Evolutionary conservation across 2,329 filamentous ascomycete species (phyloP).

Genomic region (Curvularia sp.): DNA sequence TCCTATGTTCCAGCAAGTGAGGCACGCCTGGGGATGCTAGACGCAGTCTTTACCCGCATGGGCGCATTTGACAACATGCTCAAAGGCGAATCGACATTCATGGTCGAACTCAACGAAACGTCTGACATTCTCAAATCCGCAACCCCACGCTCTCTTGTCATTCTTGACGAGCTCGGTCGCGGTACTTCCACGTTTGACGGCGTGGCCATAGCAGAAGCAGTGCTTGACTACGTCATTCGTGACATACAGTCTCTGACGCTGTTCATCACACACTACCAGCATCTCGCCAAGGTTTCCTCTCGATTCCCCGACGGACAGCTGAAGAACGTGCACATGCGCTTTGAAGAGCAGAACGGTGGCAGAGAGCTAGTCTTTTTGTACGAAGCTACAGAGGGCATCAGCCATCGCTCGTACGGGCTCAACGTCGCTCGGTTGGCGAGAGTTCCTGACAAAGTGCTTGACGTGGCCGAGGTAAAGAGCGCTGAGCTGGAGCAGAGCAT

Average conservation of each 20-base stretch:
- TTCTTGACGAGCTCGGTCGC: constrained; percentile 92
- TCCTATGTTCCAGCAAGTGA: constrained; percentile 86
- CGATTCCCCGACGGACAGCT: constrained; percentile 71
- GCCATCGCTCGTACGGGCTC: constrained; percentile 90
- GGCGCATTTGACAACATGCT: constrained; percentile 97
- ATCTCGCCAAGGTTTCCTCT: constrained; percentile 74
- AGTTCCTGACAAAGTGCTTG: constrained; percentile 77
- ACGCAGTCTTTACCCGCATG: constrained; percentile 94
- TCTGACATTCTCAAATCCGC: constrained; percentile 89
- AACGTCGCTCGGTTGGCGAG: constrained; percentile 90
- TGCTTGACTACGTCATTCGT: constrained; percentile 82
- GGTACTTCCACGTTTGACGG: constrained; percentile 96
- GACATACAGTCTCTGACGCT: constrained; percentile 79
- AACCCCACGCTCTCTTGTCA: constrained; percentile 82
- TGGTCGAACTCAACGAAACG: constrained; percentile 96
- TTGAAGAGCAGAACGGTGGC: constrained; percentile 61
- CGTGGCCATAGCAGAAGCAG: constrained; percentile 91
- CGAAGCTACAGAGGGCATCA: constrained; percentile 87
- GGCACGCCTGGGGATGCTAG: constrained; percentile 79
- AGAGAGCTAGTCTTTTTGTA: constrained; percentile 94
- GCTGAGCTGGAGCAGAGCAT: constrained; percentile 75
- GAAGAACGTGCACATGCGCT: constrained; percentile 93
- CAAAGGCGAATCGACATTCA: constrained; percentile 93
- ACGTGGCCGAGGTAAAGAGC: constrained; percentile 81
- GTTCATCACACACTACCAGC: constrained; percentile 98